These are phyloP conservation scores for Blastobotrys niveus DNA, from an alignment of 1,139 yeast genomes.

Conservation along the genomic window DNA sequence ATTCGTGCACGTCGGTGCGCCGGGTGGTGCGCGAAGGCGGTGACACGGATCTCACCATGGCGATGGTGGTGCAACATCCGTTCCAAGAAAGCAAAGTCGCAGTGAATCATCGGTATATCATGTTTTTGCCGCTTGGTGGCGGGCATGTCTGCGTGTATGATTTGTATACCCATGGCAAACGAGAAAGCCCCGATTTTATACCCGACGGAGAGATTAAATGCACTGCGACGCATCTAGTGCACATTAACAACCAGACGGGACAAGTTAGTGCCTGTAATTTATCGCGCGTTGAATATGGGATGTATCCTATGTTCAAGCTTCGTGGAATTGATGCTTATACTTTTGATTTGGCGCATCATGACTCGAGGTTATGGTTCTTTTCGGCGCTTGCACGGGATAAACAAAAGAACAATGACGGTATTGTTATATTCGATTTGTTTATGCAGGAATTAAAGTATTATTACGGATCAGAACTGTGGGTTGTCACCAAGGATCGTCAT, in stretches of 20 bases:
- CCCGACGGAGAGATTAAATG: background rate
- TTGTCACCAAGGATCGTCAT: background rate
- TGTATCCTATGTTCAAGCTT: too few relatives aligned
- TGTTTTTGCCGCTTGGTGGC: background rate
- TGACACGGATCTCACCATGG: background rate
- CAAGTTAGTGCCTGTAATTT: background rate
- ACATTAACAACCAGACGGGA: background rate
- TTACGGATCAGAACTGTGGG: background rate
- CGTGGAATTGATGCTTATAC: too few relatives aligned
- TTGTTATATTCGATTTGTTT: conserved; percentile 3
- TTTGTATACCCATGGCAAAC: conserved; percentile 4
- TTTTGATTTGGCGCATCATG: background rate
- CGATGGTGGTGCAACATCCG: conserved; percentile 5
- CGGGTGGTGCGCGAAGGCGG: conserved; percentile 1
- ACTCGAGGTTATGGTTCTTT: conserved; percentile 1
- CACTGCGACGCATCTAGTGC: background rate
- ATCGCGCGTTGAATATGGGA: background rate
- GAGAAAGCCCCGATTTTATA: background rate
- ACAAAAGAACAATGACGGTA: background rate
- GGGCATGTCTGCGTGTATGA: conserved; percentile 1
- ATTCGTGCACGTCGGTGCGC: conserved; percentile 2
- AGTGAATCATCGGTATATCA: conserved; percentile 1
- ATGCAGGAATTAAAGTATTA: background rate
- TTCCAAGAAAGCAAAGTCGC: conserved; percentile 2
- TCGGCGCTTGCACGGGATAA: background rate